Evolutionary conservation across 306 rosid species (phyloP).

Genomic region (Rosa persica): DNA sequence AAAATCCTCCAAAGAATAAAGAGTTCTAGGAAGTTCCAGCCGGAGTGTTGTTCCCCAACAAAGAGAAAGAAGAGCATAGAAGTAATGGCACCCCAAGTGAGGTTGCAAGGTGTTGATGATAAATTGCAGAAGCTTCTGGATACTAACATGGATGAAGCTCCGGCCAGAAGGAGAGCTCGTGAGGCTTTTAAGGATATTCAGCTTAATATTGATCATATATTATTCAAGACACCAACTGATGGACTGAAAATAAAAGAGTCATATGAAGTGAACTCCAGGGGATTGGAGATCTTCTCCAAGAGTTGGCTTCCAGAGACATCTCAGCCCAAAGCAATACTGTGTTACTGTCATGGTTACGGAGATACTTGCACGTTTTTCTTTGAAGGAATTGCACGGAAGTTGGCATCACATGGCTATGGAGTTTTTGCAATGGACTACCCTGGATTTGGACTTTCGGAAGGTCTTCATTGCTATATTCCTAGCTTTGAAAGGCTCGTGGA

Average conservation of each 20-base stretch:
- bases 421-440: conserved; percentile 98
- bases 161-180: conserved; percentile 77
- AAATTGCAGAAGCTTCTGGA: conserved; percentile 61
- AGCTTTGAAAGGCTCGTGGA: conserved; percentile 73
- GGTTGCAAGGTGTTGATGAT: conserved; percentile 50
- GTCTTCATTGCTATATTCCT: conserved; percentile 76
- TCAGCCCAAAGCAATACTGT: conserved; percentile 67
- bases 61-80: conserved; percentile 30
- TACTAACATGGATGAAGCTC: conserved; percentile 65
- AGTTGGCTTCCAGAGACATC: conserved; percentile 74
- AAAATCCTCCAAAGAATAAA: conserved; percentile 2
- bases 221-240: conserved; percentile 75
- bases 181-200: conserved; percentile 75
- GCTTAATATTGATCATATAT: conserved; percentile 75
- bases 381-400: conserved; percentile 90
- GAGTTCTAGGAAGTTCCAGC: conserved; percentile 24
- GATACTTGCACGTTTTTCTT: conserved; percentile 94
- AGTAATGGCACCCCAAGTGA: conserved; percentile 39
- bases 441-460: conserved; percentile 95
- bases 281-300: conserved; percentile 68
- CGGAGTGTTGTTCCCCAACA: conserved; percentile 24
- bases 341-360: conserved; percentile 90
- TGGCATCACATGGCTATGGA: conserved; percentile 67
- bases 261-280: conserved; percentile 72
- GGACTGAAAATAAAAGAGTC: conserved; percentile 73